Base-by-base conservation (phyloP, 768 basidiomycete genomes). In the Mycena belliarum region DNA sequence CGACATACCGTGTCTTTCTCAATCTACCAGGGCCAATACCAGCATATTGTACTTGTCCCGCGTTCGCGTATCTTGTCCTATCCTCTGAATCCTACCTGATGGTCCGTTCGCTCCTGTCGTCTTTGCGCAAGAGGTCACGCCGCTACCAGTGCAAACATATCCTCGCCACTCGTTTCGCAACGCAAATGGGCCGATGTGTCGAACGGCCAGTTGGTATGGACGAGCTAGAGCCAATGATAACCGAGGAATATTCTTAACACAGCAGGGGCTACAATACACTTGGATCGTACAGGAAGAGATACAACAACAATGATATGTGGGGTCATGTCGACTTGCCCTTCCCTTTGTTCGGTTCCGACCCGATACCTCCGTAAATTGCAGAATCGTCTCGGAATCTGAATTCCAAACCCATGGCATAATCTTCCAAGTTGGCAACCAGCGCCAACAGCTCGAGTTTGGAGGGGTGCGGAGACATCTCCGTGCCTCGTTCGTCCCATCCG, bases 31-130 rank as follows among this genome's bases (percentile, higher is more conserved):
- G 68, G 12, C 65, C 70, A 21, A 71, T 75, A 5, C 75, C 81
- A 12, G 79, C 79, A 59, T 91, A 85, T 60, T 93, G 91, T 69
- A 81, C 86, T 15, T 93, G 91, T 65, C 87, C 89, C 3, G 83
- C 91, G 0, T 93, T 90, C 65, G 70, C 82, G 5, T 85, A 82
- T 56, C 77, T 82, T 7, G 87, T 89, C 18, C 70, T 93, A 32
- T 72, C 81, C 46, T 76, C 82, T 18, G 79, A 80, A 43, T 79
- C 82, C 2, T 84, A 90, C 66, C 65, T 85, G 20, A 86, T 88
- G 87, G 91, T 88, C 52, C 32, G 75, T 51, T 66, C n/a, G n/a
- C n/a, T 26, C 2, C 16, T 47, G 16, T 26, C 52, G 9, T 9
- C 33, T 53, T 52, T 38, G 23, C 47, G 16, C 35, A 44, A 50